phyloP scores from a whole-genome alignment of 1,139 yeast species.

The Kodamaea plutei region DNA sequence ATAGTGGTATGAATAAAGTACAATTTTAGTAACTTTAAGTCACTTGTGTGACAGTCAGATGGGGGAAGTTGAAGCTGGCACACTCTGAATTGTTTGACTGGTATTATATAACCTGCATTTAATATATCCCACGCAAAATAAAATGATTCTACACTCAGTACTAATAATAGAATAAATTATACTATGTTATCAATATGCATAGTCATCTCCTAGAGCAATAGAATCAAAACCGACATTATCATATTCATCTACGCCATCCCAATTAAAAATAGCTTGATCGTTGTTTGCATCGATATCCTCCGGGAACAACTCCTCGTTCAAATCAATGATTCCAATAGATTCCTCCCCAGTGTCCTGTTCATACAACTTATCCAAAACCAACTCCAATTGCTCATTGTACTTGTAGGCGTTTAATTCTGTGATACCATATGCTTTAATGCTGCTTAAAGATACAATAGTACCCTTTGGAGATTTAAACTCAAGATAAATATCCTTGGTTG shows the following conservation, averaged over 20 bases:
- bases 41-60: too few relatives aligned
- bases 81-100: not conserved
- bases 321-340: conserved; percentile 2
- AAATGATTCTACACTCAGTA: too few relatives aligned
- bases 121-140: too few relatives aligned
- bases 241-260: too few relatives aligned
- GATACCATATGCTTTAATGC: conserved; percentile 38
- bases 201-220: conserved; percentile 3
- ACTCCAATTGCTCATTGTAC: conserved; percentile 23
- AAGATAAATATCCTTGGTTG: conserved; percentile 33
- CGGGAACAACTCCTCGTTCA: conserved; percentile 2
- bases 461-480: conserved; percentile 22
- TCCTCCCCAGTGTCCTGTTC: conserved; percentile 3
- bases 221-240: too few relatives aligned
- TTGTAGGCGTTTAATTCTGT: conserved; percentile 29
- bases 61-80: too few relatives aligned
- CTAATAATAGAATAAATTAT: too few relatives aligned
- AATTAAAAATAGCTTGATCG: conserved; percentile 1
- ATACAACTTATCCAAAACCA: conserved; percentile 18
- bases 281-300: not conserved
- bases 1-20: too few relatives aligned
- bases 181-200: conserved; percentile 1
- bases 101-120: too few relatives aligned
- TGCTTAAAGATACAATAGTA: conserved; percentile 22
- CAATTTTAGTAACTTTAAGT: too few relatives aligned